A percentile compares a stretch with the other conserved stretches of the same genome.
phyloP scores from a whole-genome alignment of 169 alveolate genomes.

The Plasmodium fragile region DNA sequence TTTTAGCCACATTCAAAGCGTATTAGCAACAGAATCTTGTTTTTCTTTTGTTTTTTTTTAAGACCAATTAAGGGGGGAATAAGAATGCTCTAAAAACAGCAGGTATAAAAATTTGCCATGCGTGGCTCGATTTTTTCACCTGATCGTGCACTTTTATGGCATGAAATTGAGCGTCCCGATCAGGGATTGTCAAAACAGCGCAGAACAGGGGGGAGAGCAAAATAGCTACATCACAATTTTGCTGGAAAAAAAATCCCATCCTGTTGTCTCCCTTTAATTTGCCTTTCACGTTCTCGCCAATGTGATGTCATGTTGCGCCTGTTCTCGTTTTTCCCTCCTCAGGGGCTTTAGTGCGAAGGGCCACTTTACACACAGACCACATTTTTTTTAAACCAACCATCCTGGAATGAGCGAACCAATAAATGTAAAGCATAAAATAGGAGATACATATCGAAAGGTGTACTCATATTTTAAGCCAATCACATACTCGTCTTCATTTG shows the following conservation, averaged over 20 bases:
- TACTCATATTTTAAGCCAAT: slow-evolving; percentile 85
- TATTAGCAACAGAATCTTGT: background rate
- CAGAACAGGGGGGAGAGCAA: background rate
- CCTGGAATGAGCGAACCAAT: slow-evolving; percentile 60
- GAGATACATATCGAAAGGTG: slow-evolving; percentile 87
- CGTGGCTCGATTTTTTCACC: background rate
- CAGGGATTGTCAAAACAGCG: background rate
- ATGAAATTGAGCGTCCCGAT: background rate
- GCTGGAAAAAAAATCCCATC: background rate
- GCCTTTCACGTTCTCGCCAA: background rate
- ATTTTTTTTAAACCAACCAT: background rate
- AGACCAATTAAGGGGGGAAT: background rate
- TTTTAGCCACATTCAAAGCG: background rate
- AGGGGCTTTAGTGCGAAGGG: background rate
- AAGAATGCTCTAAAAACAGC: background rate
- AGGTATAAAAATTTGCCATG: background rate
- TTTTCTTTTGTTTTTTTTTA: background rate
- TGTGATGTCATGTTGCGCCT: background rate
- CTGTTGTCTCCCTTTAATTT: background rate
- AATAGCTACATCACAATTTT: background rate
- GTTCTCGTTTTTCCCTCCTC: background rate
- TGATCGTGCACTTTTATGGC: background rate
- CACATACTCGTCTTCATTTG: slow-evolving; percentile 83
- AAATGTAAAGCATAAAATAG: slow-evolving; percentile 82
- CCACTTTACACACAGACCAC: background rate